Evolutionary conservation across 176 grass and related monocot genomes (phyloP).

Genomic region (Alopecurus myosuroides): DNA sequence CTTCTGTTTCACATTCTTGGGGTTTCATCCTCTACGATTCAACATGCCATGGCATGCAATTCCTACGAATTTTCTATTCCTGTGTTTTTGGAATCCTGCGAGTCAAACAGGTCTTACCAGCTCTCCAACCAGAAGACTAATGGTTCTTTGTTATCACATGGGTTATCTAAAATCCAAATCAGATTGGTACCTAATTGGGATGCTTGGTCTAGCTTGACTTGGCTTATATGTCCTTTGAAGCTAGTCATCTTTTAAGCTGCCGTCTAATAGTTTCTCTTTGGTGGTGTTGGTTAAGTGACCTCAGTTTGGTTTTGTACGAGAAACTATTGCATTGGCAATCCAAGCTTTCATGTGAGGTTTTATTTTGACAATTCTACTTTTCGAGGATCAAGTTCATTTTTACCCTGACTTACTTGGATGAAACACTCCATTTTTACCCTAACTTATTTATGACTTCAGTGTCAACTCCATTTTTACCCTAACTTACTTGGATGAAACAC

Average conservation of each 20-base stretch:
- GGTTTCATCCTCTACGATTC: neutral
- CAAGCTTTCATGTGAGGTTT: neutral
- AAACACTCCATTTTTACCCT: neutral
- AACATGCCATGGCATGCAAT: neutral
- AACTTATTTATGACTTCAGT: neutral
- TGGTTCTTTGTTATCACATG: neutral
- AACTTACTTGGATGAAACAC: neutral
- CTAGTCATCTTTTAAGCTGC: neutral
- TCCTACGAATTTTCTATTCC: neutral
- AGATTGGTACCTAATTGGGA: neutral
- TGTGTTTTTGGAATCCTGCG: neutral
- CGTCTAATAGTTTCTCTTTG: neutral
- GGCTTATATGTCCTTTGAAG: neutral
- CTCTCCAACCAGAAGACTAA: neutral
- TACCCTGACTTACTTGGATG: neutral
- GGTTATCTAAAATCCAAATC: neutral
- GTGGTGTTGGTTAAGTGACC: neutral
- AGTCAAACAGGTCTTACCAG: neutral
- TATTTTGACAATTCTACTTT: constrained; percentile 1
- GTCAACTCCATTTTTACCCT: neutral
- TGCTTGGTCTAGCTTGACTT: neutral
- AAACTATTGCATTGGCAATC: neutral
- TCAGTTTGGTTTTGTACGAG: neutral
- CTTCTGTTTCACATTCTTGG: neutral
- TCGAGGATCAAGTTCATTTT: neutral